phyloP scores from a whole-genome alignment of 768 basidiomycete species.

The Chalciporus pseudorubinellus region DNA sequence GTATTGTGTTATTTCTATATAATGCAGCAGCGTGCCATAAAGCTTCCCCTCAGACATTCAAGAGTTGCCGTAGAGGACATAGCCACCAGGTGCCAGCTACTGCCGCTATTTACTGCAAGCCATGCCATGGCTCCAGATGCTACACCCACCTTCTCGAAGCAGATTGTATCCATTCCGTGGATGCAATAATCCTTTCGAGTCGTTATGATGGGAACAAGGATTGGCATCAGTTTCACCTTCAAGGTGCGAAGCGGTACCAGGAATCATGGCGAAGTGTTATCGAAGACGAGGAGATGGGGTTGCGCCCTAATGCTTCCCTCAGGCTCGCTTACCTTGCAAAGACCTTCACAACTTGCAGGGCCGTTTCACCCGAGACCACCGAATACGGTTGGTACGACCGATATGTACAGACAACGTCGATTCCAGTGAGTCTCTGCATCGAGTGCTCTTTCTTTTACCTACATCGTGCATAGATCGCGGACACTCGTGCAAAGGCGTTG shows the following conservation, averaged over 20 bases:
- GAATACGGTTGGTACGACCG: constrained; percentile 64
- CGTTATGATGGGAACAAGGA: constrained; percentile 13
- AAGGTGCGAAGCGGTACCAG: constrained; percentile 15
- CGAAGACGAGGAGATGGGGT: constrained; percentile 39
- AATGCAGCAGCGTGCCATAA: not conserved
- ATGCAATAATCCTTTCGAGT: constrained; percentile 30
- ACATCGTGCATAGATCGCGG: constrained; percentile 16
- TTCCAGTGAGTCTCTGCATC: constrained; percentile 22
- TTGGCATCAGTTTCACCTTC: constrained; percentile 38
- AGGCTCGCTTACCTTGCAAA: constrained; percentile 47
- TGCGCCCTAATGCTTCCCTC: constrained; percentile 29
- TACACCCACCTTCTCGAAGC: constrained; percentile 35
- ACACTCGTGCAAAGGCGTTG: constrained; percentile 11
- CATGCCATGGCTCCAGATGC: constrained; percentile 38
- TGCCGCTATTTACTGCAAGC: constrained; percentile 33
- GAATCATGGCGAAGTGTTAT: constrained; percentile 11
- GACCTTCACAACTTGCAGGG: constrained; percentile 47
- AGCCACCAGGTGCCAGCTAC: constrained; percentile 16
- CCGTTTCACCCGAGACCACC: constrained; percentile 40
- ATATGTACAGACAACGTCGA: constrained; percentile 16
- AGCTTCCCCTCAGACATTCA: constrained; percentile 10
- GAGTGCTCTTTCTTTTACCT: not conserved
- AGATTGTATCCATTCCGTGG: constrained; percentile 37
- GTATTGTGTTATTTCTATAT: constrained; percentile 1
- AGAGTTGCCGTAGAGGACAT: constrained; percentile 18